Base-by-base conservation (phyloP, 2,329 filamentous ascomycete genomes). In the Allantophomopsis lycopodina region DNA sequence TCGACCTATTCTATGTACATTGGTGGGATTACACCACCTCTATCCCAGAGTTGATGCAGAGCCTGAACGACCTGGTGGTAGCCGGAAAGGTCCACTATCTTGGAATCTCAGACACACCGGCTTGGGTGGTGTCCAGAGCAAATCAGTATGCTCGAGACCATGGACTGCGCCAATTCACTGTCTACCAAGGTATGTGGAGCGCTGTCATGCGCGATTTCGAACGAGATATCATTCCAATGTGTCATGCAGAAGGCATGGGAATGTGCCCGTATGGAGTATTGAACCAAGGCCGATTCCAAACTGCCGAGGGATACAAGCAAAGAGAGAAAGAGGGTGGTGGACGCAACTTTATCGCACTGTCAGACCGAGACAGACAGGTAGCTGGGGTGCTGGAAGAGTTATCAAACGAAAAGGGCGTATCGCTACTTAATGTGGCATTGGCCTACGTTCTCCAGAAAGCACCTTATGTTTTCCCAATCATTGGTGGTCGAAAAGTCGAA, bases 391-490 rank as follows among this genome's bases (percentile, higher is more conserved):
- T 86, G 0, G 75, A 71, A 18, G 65, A 73, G 48, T 66, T 83
- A 6, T 75, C 72, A 0, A 63, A 65, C 7, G 61, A 67, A 43
- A 71, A 77, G 47, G 68, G 68, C 1, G 60, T 66, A 2, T 60
- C 68, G 28, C 65, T 83, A 36, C 79, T 76, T 4, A 69, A 69
- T 32, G 60, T 83, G 28, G 81, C 82, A 8, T 59, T 87, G 17
- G 81, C 82, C 2, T 87, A 87, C 51, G 74, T 86, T 12, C 70
- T 83, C 66, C 69, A 75, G 46, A 85, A 86, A 60, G 64, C 76
- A 1, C 72, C 79, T 0, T 75, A 83, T 49, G 76, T 86, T 11
- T 84, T 83, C 51, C 83, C 83, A 1, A 75, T 87, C 32, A 64
- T 85, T 5, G 81, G 82, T 8, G 77, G 78, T 0, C 68, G 80